These are phyloP conservation scores for Ormosia semicastrata DNA, from an alignment of 306 rosid genomes.

Conservation along the genomic window DNA sequence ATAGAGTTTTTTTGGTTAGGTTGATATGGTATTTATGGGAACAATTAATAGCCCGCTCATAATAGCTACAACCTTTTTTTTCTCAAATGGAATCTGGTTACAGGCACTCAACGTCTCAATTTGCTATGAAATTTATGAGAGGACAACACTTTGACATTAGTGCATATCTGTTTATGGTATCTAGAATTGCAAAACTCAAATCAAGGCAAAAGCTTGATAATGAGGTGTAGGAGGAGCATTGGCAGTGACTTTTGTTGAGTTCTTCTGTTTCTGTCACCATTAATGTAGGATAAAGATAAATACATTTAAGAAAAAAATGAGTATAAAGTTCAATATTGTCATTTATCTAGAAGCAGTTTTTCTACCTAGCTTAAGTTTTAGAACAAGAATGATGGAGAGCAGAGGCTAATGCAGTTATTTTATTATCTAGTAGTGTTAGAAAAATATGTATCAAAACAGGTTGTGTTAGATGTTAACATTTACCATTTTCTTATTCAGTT, in stretches of 20 bases:
- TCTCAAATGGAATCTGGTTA: slow-evolving; percentile 35
- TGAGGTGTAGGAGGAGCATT: neutral
- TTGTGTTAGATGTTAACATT: neutral
- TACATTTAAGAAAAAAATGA: neutral
- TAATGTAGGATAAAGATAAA: neutral
- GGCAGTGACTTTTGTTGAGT: neutral
- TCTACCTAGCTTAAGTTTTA: neutral
- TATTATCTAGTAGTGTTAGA: too few species aligned
- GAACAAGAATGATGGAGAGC: neutral
- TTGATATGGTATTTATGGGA: slow-evolving; percentile 50
- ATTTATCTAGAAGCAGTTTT: neutral
- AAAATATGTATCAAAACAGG: neutral
- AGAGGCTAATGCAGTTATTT: neutral
- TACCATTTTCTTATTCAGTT: neutral
- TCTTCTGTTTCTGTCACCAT: neutral
- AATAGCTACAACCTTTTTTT: slow-evolving; percentile 14
- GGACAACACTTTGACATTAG: neutral
- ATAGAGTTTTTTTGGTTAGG: slow-evolving; percentile 24
- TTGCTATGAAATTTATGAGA: slow-evolving; percentile 35
- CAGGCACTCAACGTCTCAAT: slow-evolving; percentile 27
- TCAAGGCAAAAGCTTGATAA: neutral
- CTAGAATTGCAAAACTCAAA: neutral
- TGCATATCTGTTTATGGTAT: slow-evolving; percentile 25
- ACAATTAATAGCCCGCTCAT: slow-evolving; percentile 26
- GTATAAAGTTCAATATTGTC: neutral